Percentiles rank a stretch among this genome's conserved stretches.
phyloP scores from a whole-genome alignment of 352 stramenopile species.

The Phytophthora nicotianae region DNA sequence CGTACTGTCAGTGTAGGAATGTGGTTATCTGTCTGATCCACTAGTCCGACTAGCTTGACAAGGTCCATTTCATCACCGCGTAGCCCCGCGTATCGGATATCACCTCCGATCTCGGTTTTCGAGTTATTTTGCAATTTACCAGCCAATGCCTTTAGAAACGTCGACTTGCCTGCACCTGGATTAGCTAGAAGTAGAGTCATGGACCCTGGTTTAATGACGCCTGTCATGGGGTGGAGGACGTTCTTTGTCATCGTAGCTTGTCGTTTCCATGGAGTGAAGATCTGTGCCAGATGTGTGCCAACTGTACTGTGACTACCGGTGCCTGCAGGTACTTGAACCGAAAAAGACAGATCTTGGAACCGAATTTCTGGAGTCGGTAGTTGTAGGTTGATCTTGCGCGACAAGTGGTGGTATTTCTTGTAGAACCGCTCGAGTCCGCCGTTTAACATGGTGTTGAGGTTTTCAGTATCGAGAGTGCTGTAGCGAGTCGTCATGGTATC shows the following conservation, averaged over 20 bases:
- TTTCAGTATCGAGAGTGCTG: conserved; percentile 46
- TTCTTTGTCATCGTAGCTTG: conserved; percentile 41
- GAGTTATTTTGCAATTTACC: conserved; percentile 60
- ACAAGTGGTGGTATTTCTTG: conserved; percentile 28
- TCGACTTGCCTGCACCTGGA: conserved; percentile 57
- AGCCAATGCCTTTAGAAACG: conserved; percentile 71
- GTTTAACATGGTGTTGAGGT: conserved; percentile 60
- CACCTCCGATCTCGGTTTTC: conserved; percentile 38
- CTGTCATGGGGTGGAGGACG: conserved; percentile 67
- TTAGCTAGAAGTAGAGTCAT: conserved; percentile 51
- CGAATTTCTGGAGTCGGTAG: conserved; percentile 23
- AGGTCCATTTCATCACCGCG: conserved; percentile 52
- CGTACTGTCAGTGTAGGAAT: conserved; percentile 92
- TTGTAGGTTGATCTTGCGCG: conserved; percentile 22
- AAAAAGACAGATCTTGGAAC: conserved; percentile 23
- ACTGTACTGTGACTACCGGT: conserved; percentile 48
- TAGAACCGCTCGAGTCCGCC: conserved; percentile 55
- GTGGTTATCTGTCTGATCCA: conserved; percentile 89
- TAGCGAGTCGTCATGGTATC: conserved; percentile 29
- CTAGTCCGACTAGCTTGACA: conserved; percentile 65
- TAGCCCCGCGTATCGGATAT: conserved; percentile 57
- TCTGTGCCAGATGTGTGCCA: conserved; percentile 30
- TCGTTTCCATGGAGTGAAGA: conserved; percentile 60
- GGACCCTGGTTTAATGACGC: conserved; percentile 65
- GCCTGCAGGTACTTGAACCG: conserved; percentile 37